These are phyloP conservation scores for Pulveroboletus sp. DNA, from an alignment of 768 basidiomycete genomes.

Conservation along the genomic window DNA sequence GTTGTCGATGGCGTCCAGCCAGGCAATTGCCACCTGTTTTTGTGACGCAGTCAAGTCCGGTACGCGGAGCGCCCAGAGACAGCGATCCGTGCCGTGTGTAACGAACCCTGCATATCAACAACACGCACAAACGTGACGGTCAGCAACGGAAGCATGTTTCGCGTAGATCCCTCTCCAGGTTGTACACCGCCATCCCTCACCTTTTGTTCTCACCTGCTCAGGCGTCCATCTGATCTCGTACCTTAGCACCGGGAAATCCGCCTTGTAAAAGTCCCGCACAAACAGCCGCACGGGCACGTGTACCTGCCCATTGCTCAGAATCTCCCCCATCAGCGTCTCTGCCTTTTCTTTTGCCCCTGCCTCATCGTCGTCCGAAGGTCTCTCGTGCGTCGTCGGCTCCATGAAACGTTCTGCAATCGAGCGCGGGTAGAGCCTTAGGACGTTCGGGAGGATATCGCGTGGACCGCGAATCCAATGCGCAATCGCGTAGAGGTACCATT, in stretches of 20 bases:
- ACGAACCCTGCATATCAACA: slow-evolving; percentile 47
- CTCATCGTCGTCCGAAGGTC: slow-evolving; percentile 30
- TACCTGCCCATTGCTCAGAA: slow-evolving; percentile 59
- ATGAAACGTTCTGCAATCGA: slow-evolving; percentile 45
- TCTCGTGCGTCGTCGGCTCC: slow-evolving; percentile 33
- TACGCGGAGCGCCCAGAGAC: slow-evolving; percentile 55
- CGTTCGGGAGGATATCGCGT: slow-evolving; percentile 50
- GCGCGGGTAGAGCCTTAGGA: slow-evolving; percentile 56
- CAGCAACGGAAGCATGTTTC: not conserved
- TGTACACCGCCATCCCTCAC: slow-evolving; percentile 26
- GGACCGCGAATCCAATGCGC: slow-evolving; percentile 51
- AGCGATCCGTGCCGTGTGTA: slow-evolving; percentile 64
- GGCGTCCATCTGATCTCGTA: slow-evolving; percentile 71
- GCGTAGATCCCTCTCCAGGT: too few relatives aligned
- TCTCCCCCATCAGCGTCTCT: slow-evolving; percentile 49
- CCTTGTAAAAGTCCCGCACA: slow-evolving; percentile 50
- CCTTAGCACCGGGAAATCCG: slow-evolving; percentile 59
- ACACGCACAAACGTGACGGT: not conserved
- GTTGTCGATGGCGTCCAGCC: slow-evolving; percentile 48
- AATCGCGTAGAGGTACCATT: slow-evolving; percentile 76
- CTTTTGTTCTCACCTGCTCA: slow-evolving; percentile 49
- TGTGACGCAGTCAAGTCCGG: slow-evolving; percentile 47
- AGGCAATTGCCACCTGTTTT: slow-evolving; percentile 44
- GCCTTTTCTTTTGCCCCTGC: slow-evolving; percentile 40
- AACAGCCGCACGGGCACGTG: slow-evolving; percentile 63